Conservation (phyloP, 768 basidiomycete genomes). For the Imleria badia region DNA sequence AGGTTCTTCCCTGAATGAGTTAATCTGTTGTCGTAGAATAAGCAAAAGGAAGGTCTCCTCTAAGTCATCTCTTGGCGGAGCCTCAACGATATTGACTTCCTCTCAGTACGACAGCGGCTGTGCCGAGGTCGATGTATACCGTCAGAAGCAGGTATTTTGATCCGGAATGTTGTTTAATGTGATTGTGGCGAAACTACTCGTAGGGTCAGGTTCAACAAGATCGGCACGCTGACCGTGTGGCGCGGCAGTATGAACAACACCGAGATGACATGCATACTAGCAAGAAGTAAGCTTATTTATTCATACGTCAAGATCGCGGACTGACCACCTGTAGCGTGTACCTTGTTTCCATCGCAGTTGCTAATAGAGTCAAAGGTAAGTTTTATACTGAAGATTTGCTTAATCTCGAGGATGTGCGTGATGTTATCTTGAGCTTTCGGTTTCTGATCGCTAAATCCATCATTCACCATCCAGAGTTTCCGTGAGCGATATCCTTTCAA, state of each 20-base stretch:
- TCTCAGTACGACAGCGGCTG: conserved; percentile 80
- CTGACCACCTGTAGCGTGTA: conserved; percentile 49
- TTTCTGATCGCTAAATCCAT: conserved; percentile 8
- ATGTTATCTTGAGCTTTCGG: conserved; percentile 9
- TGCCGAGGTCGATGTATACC: conserved; percentile 63
- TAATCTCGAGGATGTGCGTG: conserved; percentile 65
- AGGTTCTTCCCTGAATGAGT: background rate
- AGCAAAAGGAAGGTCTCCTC: conserved; percentile 29
- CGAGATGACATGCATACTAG: conserved; percentile 73
- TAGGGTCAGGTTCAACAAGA: conserved; percentile 72
- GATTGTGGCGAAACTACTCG: conserved; percentile 5
- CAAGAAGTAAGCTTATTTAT: conserved; percentile 60
- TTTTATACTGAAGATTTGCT: conserved; percentile 74
- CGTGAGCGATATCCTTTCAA: conserved; percentile 41
- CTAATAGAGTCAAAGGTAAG: conserved; percentile 67
- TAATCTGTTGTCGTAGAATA: conserved; percentile 22
- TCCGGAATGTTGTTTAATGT: background rate
- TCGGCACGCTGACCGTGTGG: conserved; percentile 69
- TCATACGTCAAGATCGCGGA: background rate
- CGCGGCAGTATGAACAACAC: conserved; percentile 75
- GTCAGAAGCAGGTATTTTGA: conserved; percentile 69
- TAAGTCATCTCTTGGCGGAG: background rate
- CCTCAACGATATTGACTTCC: conserved; percentile 7
- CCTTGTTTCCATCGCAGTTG: conserved; percentile 65
- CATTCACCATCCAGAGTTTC: conserved; percentile 55